Evolutionary conservation across 257 asterid genomes (phyloP).

Genomic region (Vinca minor): DNA sequence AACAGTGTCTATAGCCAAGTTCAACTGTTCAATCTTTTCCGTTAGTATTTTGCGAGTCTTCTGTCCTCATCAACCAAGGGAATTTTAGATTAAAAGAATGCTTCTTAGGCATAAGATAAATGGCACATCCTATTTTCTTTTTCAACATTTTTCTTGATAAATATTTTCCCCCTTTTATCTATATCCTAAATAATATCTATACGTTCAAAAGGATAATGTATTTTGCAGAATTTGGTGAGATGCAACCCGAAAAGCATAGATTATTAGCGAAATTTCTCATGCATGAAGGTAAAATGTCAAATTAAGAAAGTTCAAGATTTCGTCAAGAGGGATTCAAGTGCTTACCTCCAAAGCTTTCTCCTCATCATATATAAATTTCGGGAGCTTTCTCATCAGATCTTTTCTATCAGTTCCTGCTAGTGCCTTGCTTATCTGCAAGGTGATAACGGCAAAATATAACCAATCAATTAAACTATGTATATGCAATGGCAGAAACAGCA

Average conservation of each 20-base stretch:
- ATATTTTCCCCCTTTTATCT: neutral
- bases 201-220: neutral
- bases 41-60: slow-evolving; percentile 32
- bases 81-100: neutral
- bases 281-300: too few species aligned
- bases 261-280: neutral
- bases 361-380: slow-evolving; percentile 40
- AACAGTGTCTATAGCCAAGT: slow-evolving; percentile 33
- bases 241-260: neutral
- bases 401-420: slow-evolving; percentile 32
- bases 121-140: neutral
- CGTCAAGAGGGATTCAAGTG: neutral
- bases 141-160: neutral
- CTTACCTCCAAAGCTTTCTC: slow-evolving; percentile 44
- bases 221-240: too few species aligned
- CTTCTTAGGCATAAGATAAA: neutral
- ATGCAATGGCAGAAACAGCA: neutral
- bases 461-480: neutral
- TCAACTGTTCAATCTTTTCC: slow-evolving; percentile 36
- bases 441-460: neutral
- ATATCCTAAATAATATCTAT: neutral
- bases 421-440: slow-evolving; percentile 38
- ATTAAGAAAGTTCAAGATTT: too few species aligned
- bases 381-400: slow-evolving; percentile 38
- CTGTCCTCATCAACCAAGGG: slow-evolving; percentile 18